Evolutionary conservation across 768 basidiomycete species (phyloP), one percentile per base, ranked within the genome.

Genomic region (Paxillus rubicundulus): DNA sequence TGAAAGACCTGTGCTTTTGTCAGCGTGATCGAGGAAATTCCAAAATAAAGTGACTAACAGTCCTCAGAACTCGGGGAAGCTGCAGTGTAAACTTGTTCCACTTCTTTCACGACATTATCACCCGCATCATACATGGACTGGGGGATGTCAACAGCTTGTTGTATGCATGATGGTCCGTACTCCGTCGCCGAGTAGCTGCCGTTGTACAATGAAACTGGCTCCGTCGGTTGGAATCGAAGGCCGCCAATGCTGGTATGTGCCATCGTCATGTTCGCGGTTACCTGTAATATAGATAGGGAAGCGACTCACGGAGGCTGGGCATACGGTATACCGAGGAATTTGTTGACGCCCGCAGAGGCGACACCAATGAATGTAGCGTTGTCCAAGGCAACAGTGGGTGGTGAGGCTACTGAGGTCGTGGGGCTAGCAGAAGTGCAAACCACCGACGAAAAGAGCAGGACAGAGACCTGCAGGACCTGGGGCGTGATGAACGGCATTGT

Each of bases 271-370:
- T n/a, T 10, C 12, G 3, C 7, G 9, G 9, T 21, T n/a, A 33
- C n/a, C 12, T 8, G 42, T 24, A 24, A 24, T 4, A 24, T 24
- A 24, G 24, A 24, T 4, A 3, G 21, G 18, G 18, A 30, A 42
- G 27, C 28, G n/a, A 52, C 77, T 55, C 53, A 84, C 82, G 81
- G 80, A 20, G 82, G 77, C 60, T 75, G 55, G 13, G 79, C 81
- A 49, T 78, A 84, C 1, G 81, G 82, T 36, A 84, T 80, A 2
- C 81, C 80, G 2, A 79, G 63, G 58, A 78, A 83, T 51, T 72
- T 70, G 9, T 73, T 62, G 10, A 69, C 59, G 3, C 52, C 52
- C 3, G 72, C 71, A 32, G 62, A 64, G 9, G 62, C 58, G 16
- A 53, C 58, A 14, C 81, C 81, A n/a, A 68, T 68, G 62, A 82